These are phyloP conservation scores for Aspergillus texensis DNA, from an alignment of 2,329 filamentous ascomycete species.

Conservation along the genomic window DNA sequence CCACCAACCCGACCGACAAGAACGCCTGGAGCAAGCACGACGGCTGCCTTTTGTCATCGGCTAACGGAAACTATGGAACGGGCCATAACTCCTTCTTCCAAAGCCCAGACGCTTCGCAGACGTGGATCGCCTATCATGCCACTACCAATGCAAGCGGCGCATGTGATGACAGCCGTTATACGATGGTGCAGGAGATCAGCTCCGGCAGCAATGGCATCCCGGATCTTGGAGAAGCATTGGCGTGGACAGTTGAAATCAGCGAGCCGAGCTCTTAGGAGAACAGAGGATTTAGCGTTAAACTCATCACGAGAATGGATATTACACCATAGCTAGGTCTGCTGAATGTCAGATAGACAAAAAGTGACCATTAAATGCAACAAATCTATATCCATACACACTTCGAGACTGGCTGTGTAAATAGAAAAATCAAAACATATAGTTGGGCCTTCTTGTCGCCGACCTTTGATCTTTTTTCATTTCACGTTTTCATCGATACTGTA, in stretches of 20 bases:
- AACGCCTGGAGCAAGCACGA: constrained; percentile 55
- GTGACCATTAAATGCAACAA: neutral
- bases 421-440: no score
- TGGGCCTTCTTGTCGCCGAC: no score
- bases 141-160: constrained; percentile 52
- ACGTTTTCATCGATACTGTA: no score
- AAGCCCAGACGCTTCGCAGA: constrained; percentile 57
- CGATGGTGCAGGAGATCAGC: constrained; percentile 56
- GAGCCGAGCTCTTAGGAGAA: neutral
- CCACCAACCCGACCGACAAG: constrained; percentile 48
- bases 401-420: neutral
- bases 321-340: no score
- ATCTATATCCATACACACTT: neutral
- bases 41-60: constrained; percentile 55
- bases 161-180: constrained; percentile 58
- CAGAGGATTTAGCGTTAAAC: no score
- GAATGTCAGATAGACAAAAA: neutral
- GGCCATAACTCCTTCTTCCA: constrained; percentile 62
- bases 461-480: no score
- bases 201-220: constrained; percentile 56
- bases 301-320: no score
- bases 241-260: neutral
- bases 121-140: constrained; percentile 61
- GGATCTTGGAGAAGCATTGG: constrained; percentile 48
- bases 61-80: constrained; percentile 60